Evolutionary conservation across 768 basidiomycete species (phyloP), one percentile per base, ranked within the genome.

Genomic region (Lactarius deliciosus): DNA sequence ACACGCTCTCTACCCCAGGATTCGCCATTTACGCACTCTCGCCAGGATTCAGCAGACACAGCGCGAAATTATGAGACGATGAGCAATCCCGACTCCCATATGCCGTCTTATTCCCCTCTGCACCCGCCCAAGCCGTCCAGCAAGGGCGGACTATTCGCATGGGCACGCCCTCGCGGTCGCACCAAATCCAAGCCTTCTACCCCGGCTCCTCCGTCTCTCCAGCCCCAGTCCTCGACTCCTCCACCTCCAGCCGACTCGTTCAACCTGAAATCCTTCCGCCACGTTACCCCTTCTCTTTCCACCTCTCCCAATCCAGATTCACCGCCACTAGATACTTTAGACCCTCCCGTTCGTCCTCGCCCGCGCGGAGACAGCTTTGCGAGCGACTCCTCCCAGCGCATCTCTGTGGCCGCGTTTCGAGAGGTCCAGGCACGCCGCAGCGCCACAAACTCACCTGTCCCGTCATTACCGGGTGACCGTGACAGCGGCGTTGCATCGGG

Each of bases 351-450:
- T 6, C 72, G 72, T 8, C 73, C 82, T 22, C 83, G 87, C 1
- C 83, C 85, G 18, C 82, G 90, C 70, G 84, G 81, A 25, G 77
- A 79, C 54, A 88, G 88, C 74, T 71, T 80, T 67, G 81, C 83
- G 20, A 88, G 88, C 3, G 87, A 90, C 47, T 79, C 85, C 6
- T 86, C 86, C 1, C 90, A 90, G 68, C 83, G 89, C 61, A 92
- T 92, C 30, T 89, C 89, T 9, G 87, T 92, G 38, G 91, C 89
- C 2, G 91, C 91, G 3, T 92, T 92, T 73, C 84, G 88, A 62
- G 90, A 92, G 78, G 89, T 84, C 22, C 88, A 90, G 64, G 87
- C 89, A 5, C 79, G 89, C 50, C 81, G 87, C 57, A 86, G 86
- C 69, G 75, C 80, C 32, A 81, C 87, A 15, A 84, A 82, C 61